Base-by-base conservation (phyloP, 495 filamentous ascomycete genomes). In the Neurospora discreta region DNA sequence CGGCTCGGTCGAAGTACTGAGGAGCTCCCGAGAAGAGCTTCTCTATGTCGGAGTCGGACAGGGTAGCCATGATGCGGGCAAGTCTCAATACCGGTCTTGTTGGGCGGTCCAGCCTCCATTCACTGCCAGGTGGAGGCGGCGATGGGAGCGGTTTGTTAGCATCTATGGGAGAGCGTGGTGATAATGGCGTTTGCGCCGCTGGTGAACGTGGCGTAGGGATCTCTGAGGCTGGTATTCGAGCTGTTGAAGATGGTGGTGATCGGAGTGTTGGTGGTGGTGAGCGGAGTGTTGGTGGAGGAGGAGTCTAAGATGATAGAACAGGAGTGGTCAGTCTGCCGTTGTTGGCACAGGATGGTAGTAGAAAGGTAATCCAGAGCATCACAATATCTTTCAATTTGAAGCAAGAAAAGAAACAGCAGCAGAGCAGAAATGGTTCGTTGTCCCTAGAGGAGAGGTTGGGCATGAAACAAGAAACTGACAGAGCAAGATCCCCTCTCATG, bases 1-100 rank as follows among this genome's bases (percentile, higher is more conserved):
- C 86, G 79, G 82, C 88, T 75, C 81, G 84, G 80, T 80, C 88
- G 74, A 90, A 85, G 78, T 91, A 93, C 76, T 92, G 91, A 43
- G 91, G 91, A 16, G 91, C 91, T n/a, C 90, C 91, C 39, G 90
- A 92, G 77, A 93, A 90, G 42, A 93, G 83, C 68, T 87, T 86
- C 77, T 90, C 89, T 71, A 92, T 78, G 68, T 92, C 90, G 30
- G 84, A 81, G 36, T 86, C 85, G 39, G 83, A 87, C 65, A 92
- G 81, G n/a, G 84, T 83, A 60, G 85, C 78, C 80, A 87, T 87
- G 76, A 87, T 87, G 78, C 86, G 79, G 69, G 82, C 78, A 16
- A 87, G 80, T 72, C 83, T 85, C 43, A 87, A 71, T 42, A 84
- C 78, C 8, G 82, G 82, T 69, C 76, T 81, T 30, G 72, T 76